phyloP scores from a whole-genome alignment of 495 filamentous ascomycete species.

The Platismatia glauca region DNA sequence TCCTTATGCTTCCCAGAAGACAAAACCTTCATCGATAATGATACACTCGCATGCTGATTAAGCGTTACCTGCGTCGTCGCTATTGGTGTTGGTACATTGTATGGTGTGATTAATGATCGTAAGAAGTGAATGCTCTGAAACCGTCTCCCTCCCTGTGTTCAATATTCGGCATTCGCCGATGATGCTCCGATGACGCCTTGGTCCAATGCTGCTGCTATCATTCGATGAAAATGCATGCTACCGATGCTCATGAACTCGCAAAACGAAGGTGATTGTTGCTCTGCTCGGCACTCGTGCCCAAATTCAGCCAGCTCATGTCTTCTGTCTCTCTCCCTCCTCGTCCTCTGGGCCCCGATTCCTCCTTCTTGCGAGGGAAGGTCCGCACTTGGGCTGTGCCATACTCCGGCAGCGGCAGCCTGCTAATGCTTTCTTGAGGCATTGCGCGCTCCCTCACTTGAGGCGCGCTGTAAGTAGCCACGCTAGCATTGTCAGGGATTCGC shows the following conservation, averaged over 20 bases:
- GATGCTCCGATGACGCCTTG: conserved; percentile 1
- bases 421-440: conserved; percentile 8
- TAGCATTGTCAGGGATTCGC: background rate
- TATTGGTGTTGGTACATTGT: conserved; percentile 17
- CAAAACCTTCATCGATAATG: conserved; percentile 2
- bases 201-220: background rate
- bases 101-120: conserved; percentile 9
- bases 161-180: conserved; percentile 7
- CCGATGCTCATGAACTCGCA: conserved; percentile 3
- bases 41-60: conserved; percentile 18
- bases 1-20: conserved; percentile 7
- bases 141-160: background rate
- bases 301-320: conserved; percentile 75
- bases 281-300: conserved; percentile 29
- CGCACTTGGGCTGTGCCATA: conserved; percentile 13
- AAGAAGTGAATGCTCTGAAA: conserved; percentile 6
- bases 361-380: conserved; percentile 14
- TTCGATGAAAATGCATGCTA: conserved; percentile 1
- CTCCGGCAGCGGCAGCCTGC: conserved; percentile 12
- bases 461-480: background rate
- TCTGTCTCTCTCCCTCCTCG: conserved; percentile 21
- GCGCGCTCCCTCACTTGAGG: background rate
- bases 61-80: conserved; percentile 10
- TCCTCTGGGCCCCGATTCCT: conserved; percentile 18
- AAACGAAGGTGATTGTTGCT: conserved; percentile 11